These are phyloP conservation scores for Tetrahymena malaccensis DNA, from an alignment of 73 alveolate genomes.

Conservation along the genomic window DNA sequence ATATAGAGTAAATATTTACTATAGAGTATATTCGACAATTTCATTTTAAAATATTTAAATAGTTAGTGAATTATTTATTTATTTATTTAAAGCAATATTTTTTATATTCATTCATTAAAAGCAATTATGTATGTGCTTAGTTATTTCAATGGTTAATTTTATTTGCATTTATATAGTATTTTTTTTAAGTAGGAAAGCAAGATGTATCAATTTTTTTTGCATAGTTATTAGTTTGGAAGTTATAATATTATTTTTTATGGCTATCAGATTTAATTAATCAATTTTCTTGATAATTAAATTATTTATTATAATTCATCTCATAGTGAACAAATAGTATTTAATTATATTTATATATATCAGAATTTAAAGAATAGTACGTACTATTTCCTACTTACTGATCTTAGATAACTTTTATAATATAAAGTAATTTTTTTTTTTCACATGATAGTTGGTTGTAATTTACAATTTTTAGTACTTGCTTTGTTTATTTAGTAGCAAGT, in stretches of 20 bases:
- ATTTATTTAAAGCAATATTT: too few relatives aligned
- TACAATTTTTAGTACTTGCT: neutral
- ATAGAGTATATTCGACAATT: neutral
- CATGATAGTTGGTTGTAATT: neutral
- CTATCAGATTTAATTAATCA: neutral
- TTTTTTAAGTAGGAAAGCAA: too few relatives aligned
- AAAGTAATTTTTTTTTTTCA: neutral
- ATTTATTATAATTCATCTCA: neutral
- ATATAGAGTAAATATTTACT: neutral
- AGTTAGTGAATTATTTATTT: neutral
- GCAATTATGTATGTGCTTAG: too few relatives aligned
- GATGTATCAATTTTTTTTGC: too few relatives aligned
- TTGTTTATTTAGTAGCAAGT: neutral
- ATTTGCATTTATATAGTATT: too few relatives aligned
- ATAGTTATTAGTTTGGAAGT: too few relatives aligned
- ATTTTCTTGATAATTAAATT: neutral
- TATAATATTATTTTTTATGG: too few relatives aligned
- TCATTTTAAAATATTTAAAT: too few relatives aligned
- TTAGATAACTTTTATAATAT: neutral
- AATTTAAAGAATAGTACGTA: neutral
- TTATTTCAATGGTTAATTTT: too few relatives aligned
- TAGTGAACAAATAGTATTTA: neutral
- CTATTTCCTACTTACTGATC: neutral
- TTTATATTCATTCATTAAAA: too few relatives aligned
- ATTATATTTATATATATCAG: too few relatives aligned